These are phyloP conservation scores for Copromyces sp. DNA, from an alignment of 495 filamentous ascomycete species.

Conservation along the genomic window DNA sequence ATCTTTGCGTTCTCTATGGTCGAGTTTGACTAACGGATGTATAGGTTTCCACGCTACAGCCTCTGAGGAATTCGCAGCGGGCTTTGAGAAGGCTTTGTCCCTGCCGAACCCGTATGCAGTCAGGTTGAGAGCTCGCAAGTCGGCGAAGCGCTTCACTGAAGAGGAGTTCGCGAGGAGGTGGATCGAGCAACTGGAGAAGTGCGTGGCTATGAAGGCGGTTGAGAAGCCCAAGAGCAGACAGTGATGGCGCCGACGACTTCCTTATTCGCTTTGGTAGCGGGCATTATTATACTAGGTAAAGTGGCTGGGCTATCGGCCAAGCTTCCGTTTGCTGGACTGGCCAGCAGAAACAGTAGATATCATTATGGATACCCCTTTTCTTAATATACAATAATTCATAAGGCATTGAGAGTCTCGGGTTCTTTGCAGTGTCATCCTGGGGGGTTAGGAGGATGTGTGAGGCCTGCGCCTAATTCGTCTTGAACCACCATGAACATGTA, in stretches of 20 bases:
- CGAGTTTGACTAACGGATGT: constrained; percentile 6
- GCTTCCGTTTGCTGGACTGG: neutral
- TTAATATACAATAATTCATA: neutral
- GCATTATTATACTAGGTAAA: neutral
- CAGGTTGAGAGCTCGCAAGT: constrained; percentile 59
- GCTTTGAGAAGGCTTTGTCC: constrained; percentile 64
- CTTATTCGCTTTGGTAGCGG: neutral
- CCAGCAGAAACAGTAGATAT: neutral
- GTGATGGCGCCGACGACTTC: neutral
- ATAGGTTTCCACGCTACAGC: constrained; percentile 77
- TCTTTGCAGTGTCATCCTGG: neutral
- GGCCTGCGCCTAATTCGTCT: neutral
- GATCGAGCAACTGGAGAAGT: constrained; percentile 57
- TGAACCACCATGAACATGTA: neutral
- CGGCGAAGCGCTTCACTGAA: constrained; percentile 77
- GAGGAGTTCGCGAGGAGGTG: constrained; percentile 71
- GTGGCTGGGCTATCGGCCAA: neutral
- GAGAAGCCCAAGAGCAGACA: neutral
- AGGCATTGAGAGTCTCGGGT: neutral
- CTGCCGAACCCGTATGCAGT: constrained; percentile 57
- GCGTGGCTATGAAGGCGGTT: constrained; percentile 41
- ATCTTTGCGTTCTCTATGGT: neutral
- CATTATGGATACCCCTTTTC: neutral
- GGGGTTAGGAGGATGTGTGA: neutral
- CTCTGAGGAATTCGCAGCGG: constrained; percentile 61